A percentile compares a stretch with the other conserved stretches of the same genome.
Conservation (phyloP, 768 basidiomycete species). For the Psilocybe azurescens region DNA sequence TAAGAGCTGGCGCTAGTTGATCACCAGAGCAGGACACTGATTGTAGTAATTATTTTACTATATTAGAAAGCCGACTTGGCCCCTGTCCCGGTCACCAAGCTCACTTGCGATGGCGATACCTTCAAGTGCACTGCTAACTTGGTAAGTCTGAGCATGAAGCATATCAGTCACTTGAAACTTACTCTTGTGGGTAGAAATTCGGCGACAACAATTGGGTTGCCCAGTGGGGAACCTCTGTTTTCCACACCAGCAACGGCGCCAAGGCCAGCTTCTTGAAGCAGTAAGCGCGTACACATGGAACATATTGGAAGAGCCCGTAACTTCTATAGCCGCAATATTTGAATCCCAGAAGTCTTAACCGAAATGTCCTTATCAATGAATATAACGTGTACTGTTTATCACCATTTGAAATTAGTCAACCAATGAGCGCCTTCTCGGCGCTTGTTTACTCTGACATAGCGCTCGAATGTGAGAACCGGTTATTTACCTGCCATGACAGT, state of each 20-base stretch:
- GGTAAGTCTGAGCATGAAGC: not conserved
- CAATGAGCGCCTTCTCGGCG: too few species aligned
- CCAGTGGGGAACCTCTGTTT: slow-evolving; percentile 9
- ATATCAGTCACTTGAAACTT: too few species aligned
- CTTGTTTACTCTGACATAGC: too few species aligned
- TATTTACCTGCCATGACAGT: too few species aligned
- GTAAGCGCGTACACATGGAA: not conserved
- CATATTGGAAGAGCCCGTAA: too few species aligned
- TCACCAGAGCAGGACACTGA: not conserved
- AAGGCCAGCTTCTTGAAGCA: slow-evolving; percentile 1
- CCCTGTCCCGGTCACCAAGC: not conserved
- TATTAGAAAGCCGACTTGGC: not conserved
- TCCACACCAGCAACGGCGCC: not conserved
- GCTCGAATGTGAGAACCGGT: too few species aligned
- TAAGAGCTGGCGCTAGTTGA: not conserved
- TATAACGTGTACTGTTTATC: too few species aligned
- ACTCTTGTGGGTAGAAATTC: not conserved
- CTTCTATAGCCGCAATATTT: too few species aligned
- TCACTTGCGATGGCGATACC: not conserved
- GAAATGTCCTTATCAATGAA: too few species aligned
- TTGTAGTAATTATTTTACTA: not conserved
- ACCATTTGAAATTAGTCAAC: too few species aligned
- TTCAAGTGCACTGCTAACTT: slow-evolving; percentile 6
- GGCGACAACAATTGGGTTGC: slow-evolving; percentile 14
- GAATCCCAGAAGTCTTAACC: too few species aligned